These are phyloP conservation scores for Starmera pachycereana DNA, from an alignment of 805 yeast species.

Conservation along the genomic window DNA sequence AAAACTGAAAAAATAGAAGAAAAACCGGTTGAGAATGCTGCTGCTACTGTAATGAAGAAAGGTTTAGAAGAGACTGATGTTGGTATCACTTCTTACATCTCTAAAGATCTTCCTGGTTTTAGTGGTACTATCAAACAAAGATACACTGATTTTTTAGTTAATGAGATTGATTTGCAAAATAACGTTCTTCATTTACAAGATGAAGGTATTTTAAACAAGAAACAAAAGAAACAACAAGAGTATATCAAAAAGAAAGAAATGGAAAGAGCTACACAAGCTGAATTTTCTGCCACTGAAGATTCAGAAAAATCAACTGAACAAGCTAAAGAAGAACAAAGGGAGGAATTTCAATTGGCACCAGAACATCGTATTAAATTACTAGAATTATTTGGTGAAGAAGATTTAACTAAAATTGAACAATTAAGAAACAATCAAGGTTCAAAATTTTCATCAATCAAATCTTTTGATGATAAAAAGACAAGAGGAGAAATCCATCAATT, in stretches of 20 bases:
- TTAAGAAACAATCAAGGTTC: constrained; percentile 31
- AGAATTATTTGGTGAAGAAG: constrained; percentile 48
- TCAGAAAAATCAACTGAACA: constrained; percentile 2
- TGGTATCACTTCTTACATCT: constrained; percentile 71
- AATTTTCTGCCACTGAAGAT: constrained; percentile 18
- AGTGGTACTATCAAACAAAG: constrained; percentile 76
- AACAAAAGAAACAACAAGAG: constrained; percentile 37
- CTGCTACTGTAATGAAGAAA: constrained; percentile 2
- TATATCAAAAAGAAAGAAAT: constrained; percentile 27
- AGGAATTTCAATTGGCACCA: constrained; percentile 31
- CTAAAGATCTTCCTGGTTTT: constrained; percentile 50
- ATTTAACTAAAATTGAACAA: constrained; percentile 40
- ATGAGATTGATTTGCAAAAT: constrained; percentile 66
- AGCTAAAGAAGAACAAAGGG: constrained; percentile 8
- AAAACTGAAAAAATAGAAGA: constrained; percentile 3
- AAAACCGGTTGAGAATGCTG: constrained; percentile 13
- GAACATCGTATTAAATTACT: constrained; percentile 38
- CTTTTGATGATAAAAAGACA: constrained; percentile 55
- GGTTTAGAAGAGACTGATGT: constrained; percentile 71
- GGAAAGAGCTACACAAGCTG: constrained; percentile 14
- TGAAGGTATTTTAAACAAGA: constrained; percentile 50
- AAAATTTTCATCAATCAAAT: constrained; percentile 44
- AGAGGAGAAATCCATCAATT: constrained; percentile 76
- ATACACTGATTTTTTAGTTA: constrained; percentile 88
- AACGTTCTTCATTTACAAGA: constrained; percentile 68